Base-by-base conservation (phyloP, 306 rosid genomes). In the Parietaria judaica region DNA sequence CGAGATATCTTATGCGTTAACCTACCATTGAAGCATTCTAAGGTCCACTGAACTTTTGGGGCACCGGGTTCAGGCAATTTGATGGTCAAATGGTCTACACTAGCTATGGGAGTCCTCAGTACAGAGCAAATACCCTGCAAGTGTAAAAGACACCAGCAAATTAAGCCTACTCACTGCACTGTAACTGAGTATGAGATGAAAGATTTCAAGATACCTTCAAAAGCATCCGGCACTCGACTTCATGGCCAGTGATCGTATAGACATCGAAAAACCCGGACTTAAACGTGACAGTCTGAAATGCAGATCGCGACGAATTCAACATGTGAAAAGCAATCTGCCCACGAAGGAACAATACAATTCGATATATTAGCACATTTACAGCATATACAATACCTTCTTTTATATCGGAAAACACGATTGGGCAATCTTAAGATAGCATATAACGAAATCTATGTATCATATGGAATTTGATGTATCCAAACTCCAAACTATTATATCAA, bases 91-190 rank as follows among this genome's bases (percentile, higher is more conserved):
- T 76, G 84, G 36, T 84, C 98, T 12, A 88, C 75, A 64, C 82
- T 84, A 11, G 86, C 59, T 59, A 92, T 65, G 50, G 99, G 90
- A 48, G 96, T 92, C 81, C 90, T 80, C 4, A 92, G 83, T 68
- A 88, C 96, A 65, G 96, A 70, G 76, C 94, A 88, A 64, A 92
- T 72, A 61, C 85, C 95, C 96, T 92, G 77, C 45, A 69, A 57
- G 75, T 80, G 45, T 69, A 71, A 1, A 74, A 6, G 69, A 61
- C 49, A 75, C 82, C 36, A 43, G 52, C 48, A 58, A 59, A 45
- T 6, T 31, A 38, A 52, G 51, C 70, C 48, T 54, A 14, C 62
- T 66, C 12, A 16, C 14, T 43, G 11, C 52, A 63, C n/a, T n/a
- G 54, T 39, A 7, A 56, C 11, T 11, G 39, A 11, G 1, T 34